A percentile compares a stretch with the other conserved stretches of the same genome.
Conservation (phyloP, 495 filamentous ascomycete species). For the Neurospora discreta region DNA sequence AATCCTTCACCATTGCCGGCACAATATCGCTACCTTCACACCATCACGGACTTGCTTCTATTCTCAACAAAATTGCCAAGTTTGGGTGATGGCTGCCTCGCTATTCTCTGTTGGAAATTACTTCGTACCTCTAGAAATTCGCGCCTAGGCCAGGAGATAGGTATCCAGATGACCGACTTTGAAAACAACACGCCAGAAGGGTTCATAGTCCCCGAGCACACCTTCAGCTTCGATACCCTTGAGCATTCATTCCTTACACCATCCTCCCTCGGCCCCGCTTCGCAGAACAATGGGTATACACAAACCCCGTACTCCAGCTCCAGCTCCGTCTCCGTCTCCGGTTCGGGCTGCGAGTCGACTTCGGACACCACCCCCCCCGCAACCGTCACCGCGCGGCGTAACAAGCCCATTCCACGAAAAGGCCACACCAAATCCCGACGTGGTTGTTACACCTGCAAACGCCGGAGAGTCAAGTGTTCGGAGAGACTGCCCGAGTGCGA, state of each 20-base stretch:
- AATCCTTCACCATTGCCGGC: background rate
- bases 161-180: background rate
- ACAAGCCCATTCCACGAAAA: constrained; percentile 24
- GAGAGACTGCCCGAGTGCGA: constrained; percentile 40
- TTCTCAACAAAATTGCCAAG: background rate
- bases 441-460: constrained; percentile 48
- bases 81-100: background rate
- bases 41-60: background rate
- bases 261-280: background rate
- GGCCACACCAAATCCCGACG: constrained; percentile 45
- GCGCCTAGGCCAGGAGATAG: background rate
- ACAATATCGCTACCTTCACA: background rate
- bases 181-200: background rate
- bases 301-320: background rate
- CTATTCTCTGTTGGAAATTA: background rate
- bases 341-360: background rate
- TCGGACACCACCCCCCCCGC: background rate
- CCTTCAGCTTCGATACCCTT: background rate
- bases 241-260: background rate
- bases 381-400: constrained; percentile 5
- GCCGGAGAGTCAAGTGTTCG: constrained; percentile 45
- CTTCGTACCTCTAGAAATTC: background rate
- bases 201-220: background rate
- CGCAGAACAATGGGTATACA: background rate
- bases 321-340: background rate